Conservation (phyloP, 2,329 filamentous ascomycete genomes). For the Pseudogymnoascus sp. region DNA sequence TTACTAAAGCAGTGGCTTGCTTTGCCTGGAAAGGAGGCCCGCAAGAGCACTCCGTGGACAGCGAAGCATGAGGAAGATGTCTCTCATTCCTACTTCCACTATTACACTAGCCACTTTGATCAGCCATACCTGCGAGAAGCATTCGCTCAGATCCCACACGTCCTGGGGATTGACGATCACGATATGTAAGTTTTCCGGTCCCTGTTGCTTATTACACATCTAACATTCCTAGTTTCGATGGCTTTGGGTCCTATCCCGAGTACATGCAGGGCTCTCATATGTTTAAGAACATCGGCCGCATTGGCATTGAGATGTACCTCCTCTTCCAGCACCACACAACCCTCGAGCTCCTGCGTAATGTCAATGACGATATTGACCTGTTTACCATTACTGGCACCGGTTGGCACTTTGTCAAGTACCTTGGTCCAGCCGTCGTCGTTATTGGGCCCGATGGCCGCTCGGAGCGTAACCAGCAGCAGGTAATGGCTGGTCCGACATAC, state of each 20-base stretch:
- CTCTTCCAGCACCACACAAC: constrained; percentile 98
- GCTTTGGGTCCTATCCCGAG: constrained; percentile 92
- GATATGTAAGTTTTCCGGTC: constrained; percentile 68
- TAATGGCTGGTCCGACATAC: constrained; percentile 93
- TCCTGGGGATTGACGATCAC: constrained; percentile 90
- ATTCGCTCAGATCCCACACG: constrained; percentile 93
- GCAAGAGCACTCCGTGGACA: constrained; percentile 86
- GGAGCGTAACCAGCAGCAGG: constrained; percentile 80
- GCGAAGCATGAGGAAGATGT: constrained; percentile 93
- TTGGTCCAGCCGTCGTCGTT: constrained; percentile 83
- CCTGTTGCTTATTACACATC: constrained; percentile 10
- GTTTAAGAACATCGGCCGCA: constrained; percentile 95
- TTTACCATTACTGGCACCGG: constrained; percentile 96
- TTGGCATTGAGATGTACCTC: constrained; percentile 95
- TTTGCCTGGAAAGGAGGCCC: constrained; percentile 85
- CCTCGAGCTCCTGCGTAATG: constrained; percentile 81
- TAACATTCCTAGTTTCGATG: constrained; percentile 66
- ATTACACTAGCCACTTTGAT: constrained; percentile 97
- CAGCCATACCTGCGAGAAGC: constrained; percentile 90
- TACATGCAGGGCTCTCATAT: constrained; percentile 98
- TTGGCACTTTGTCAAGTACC: constrained; percentile 97
- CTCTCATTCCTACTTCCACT: constrained; percentile 94
- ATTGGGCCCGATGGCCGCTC: constrained; percentile 88
- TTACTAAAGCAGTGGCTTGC: constrained; percentile 90
- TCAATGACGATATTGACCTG: constrained; percentile 79